A percentile compares a stretch with the other conserved stretches of the same genome.
Conservation (phyloP, 2,329 filamentous ascomycete species). For the Corynespora cassiicola region DNA sequence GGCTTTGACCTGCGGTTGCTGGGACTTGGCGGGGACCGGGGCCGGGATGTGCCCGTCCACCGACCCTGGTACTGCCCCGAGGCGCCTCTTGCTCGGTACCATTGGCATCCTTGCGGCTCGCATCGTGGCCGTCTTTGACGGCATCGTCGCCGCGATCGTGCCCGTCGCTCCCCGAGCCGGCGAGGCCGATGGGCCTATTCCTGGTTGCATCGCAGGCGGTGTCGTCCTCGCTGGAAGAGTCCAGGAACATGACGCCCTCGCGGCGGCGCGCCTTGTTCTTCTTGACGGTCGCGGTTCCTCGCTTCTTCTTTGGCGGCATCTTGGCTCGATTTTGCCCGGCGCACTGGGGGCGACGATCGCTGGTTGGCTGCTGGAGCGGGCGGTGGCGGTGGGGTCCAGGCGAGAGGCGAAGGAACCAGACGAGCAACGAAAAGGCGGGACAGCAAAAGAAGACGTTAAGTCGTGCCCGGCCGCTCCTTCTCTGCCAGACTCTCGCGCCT, state of each 20-base stretch:
- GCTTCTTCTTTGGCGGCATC: slow-evolving; percentile 26
- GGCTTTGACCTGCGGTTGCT: slow-evolving; percentile 14
- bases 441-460: slow-evolving; percentile 29
- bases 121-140: not conserved
- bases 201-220: too few species aligned
- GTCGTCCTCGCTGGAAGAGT: slow-evolving; percentile 14
- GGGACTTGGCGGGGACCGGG: slow-evolving; percentile 30
- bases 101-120: not conserved
- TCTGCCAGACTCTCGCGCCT: too few species aligned
- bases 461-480: too few species aligned
- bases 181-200: too few species aligned
- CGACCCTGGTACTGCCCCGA: too few species aligned
- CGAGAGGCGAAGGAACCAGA: slow-evolving; percentile 22
- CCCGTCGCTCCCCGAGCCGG: slow-evolving; percentile 1
- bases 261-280: slow-evolving; percentile 11
- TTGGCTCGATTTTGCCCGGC: slow-evolving; percentile 14
- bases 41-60: too few species aligned
- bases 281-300: slow-evolving; percentile 30
- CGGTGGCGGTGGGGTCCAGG: slow-evolving; percentile 27
- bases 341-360: slow-evolving; percentile 21
- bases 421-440: slow-evolving; percentile 29
- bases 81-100: slow-evolving; percentile 1
- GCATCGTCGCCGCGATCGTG: not conserved
- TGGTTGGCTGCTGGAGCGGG: slow-evolving; percentile 23
- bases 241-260: slow-evolving; percentile 17